Base-by-base conservation (phyloP, 495 filamentous ascomycete genomes). In the Penicillium ochrochloron region DNA sequence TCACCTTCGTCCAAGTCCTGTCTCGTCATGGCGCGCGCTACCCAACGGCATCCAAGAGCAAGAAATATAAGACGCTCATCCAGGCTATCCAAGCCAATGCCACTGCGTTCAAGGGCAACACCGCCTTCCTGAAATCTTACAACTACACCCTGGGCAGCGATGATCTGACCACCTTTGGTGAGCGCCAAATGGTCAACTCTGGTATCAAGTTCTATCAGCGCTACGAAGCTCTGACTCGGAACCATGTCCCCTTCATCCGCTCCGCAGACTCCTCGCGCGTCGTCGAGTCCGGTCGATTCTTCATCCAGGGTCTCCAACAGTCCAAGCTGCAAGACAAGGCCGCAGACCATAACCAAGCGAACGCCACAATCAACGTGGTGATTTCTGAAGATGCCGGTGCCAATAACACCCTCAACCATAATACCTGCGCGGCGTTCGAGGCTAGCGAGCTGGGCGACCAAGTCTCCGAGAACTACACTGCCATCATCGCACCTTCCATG, bases 11-110 rank as follows among this genome's bases (percentile, higher is more conserved):
- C 11, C 90, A 94, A 66, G 74, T 93, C 17, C 83, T 97, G 59
- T 90, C 90, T 10, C 85, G 93, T 15, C 93, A 97, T 75, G 93
- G 92, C n/a, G 91, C 91, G 15, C 83, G 93, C 62, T 88, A 89
- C 70, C 93, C 93, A 11, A 95, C 92, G 0, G 63, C 71, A 4
- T 74, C 75, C 41, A 94, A 92, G 78, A 81, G 85, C 12, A 60
- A 67, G 11, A 65, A 66, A 15, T 94, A 94, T 74, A 75, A 71
- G 31, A 66, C 70, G 29, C 78, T 87, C 23, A 80, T 95, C 54
- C 65, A 81, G 17, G 78, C 77, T 10, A 89, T 97, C 66, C 86
- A 94, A 27, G 64, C 70, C 12, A 80, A 75, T 48, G 87, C 84
- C 21, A 83, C 74, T 4, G 69, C 77, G 2, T 92, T 89, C 71